Base-by-base conservation (phyloP, 768 basidiomycete genomes). In the Boletellus sp. region DNA sequence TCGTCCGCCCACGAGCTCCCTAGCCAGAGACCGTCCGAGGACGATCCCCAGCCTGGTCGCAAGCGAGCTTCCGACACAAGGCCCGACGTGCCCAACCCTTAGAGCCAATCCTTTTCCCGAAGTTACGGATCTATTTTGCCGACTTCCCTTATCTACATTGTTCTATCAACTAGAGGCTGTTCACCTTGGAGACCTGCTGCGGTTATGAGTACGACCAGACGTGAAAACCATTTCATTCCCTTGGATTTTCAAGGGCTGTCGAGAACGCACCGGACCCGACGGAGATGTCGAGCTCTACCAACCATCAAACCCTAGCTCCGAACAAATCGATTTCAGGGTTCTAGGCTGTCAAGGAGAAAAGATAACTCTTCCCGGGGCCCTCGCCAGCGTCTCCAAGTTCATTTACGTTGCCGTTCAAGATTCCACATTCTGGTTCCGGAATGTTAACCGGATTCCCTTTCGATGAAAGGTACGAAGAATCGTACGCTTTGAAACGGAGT, bases 81-180 rank as follows among this genome's bases (percentile, higher is more conserved):
- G 82, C 83, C 84, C 78, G 79, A 83, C 74, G 80, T 74, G 79
- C 81, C 83, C 83, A 74, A 78, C 79, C 81, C 83, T 84, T 82
- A 85, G 83, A 83, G 76, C 81, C 81, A 77, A 84, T 80, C 80
- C 77, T 81, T 84, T 74, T 83, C 83, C 78, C 79, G 75, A 85
- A 86, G 83, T 80, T 81, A 86, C 78, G 76, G 80, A 82, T 82
- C 76, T 81, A 80, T 81, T 84, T 85, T 85, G 84, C 83, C 75
- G 77, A 81, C 79, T 83, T 82, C 80, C 81, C 81, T 83, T 84
- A 83, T 79, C 81, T 82, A 81, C 80, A 83, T 83, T 83, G 76
- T 81, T 81, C 79, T 78, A 81, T 81, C 78, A 76, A 83, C 82
- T 83, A 83, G 82, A 84, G 82, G 79, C 81, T 83, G 77, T 82